Evolutionary conservation across 257 asterid genomes (phyloP), one percentile per base, ranked within the genome.

Genomic region (Misopates orontium): DNA sequence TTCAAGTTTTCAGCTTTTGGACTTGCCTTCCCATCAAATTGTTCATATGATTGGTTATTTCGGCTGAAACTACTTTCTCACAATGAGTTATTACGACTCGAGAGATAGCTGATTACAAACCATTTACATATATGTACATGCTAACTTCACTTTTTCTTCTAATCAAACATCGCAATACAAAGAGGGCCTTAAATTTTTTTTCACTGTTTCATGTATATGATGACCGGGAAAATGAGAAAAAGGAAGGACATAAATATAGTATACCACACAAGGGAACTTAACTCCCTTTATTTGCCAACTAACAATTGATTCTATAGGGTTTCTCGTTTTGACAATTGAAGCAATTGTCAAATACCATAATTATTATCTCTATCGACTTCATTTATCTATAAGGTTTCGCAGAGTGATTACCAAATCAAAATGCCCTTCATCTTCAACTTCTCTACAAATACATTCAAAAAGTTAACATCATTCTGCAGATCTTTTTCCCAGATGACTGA

Each of bases 281-380:
- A 15, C 13, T 32, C 25, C 25, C 4, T 19, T 9, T 16, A 49
- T 44, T 54, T 44, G 56, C 19, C 18, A 4, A 18, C 5, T 56
- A 60, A 49, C 23, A 25, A 32, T n/a, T 16, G 50, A 31, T 21
- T 39, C 41, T 31, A 16, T 66, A 9, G 36, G 25, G 22, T 51
- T 44, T 22, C 24, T 71, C 14, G 31, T 62, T 21, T 54, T 54
- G 36, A 23, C 36, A 62, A n/a, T 7, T 28, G 42, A 52, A 61
- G 59, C 21, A 59, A 13, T 40, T 66, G 51, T 13, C 7, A 1
- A 2, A 5, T 2, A 13, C 18, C 51, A 45, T 14, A 45, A 45
- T 45, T 14, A 3, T 9, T 36, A 4, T 45, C 51, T 16, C 51
- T 56, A 56, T 32, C 21, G 32, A 17, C 49, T 4, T 13, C 49